These are phyloP conservation scores for Fusarium sp. DNA, from an alignment of 2,329 filamentous ascomycete species.

Conservation along the genomic window DNA sequence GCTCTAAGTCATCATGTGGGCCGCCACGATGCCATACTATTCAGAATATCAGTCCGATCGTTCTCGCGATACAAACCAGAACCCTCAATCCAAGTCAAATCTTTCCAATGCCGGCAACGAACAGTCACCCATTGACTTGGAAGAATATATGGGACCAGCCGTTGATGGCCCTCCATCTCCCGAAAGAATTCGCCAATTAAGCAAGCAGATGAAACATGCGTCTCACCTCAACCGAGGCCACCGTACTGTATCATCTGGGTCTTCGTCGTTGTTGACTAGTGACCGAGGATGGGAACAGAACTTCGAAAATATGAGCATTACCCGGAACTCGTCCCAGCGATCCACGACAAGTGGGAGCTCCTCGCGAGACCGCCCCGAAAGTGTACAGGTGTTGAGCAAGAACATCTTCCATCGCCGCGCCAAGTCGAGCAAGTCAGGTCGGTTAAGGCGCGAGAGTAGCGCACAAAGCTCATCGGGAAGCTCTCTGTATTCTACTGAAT, in stretches of 20 bases:
- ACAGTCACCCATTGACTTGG: slow-evolving; percentile 48
- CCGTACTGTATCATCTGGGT: slow-evolving; percentile 66
- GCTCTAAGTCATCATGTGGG: slow-evolving; percentile 47
- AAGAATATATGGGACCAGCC: slow-evolving; percentile 69
- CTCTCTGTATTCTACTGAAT: slow-evolving; percentile 65
- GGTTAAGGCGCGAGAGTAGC: slow-evolving; percentile 63
- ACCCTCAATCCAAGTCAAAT: slow-evolving; percentile 27
- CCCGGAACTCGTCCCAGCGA: slow-evolving; percentile 69
- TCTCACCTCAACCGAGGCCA: slow-evolving; percentile 59
- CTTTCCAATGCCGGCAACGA: slow-evolving; percentile 21
- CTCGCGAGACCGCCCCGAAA: slow-evolving; percentile 70
- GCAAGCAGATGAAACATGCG: slow-evolving; percentile 70
- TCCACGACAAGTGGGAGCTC: slow-evolving; percentile 69
- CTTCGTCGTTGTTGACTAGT: slow-evolving; percentile 64
- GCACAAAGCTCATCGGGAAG: slow-evolving; percentile 63
- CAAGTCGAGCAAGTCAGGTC: slow-evolving; percentile 60
- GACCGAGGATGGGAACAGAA: slow-evolving; percentile 67
- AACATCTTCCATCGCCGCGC: slow-evolving; percentile 70
- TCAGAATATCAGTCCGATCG: slow-evolving; percentile 48
- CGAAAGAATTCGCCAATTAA: slow-evolving; percentile 71
- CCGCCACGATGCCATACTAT: slow-evolving; percentile 48
- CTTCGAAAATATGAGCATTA: slow-evolving; percentile 65
- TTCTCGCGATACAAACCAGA: slow-evolving; percentile 38
- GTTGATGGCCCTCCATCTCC: slow-evolving; percentile 74
- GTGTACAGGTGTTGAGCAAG: slow-evolving; percentile 72